Base-by-base conservation (phyloP, 169 alveolate species). In the Cryptosporidium andersoni region DNA sequence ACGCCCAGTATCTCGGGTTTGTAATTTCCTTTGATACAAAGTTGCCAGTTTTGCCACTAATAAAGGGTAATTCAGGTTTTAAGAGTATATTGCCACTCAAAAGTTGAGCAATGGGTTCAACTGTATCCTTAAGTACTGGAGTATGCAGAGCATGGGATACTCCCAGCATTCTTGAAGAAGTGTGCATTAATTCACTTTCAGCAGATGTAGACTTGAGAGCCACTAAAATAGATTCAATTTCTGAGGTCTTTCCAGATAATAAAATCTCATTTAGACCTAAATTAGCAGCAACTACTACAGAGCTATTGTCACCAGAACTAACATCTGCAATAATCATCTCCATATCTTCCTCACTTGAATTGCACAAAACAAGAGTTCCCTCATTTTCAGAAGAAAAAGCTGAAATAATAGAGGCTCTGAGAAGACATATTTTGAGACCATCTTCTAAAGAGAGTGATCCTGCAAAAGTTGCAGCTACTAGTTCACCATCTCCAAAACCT, bases 241-340 rank as follows among this genome's bases (percentile, higher is more conserved):
- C 90, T 53, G 81, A 88, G 43, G 66, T 81, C 49, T 55, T 52
- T 2, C 94, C 94, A 2, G 92, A 88, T 25, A 91, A 64, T 40
- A 91, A 67, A 47, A 88, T 63, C 11, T 66, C 66, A 63, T 88
- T 80, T 48, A 80, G 80, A 14, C 92, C 92, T 51, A 88, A 64
- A 68, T 88, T 68, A n/a, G 88, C 66, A 40, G 90, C 66, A 42
- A 91, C 40, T 5, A 82, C 74, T 36, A 90, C 85, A 4, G 80
- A 64, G 40, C 53, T 56, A 43, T 82, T 51, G n/a, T 74, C 48
- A 51, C 80, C 91, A 0, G 90, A 88, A 37, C 93, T 93, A 43
- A 90, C 62, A 43, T 91, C 94, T n/a, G 94, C 91, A 42, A 91
- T 52, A 5, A 93, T 93, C 91, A 91, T 68, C 45, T 91, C 94